Evolutionary conservation across 2,329 filamentous ascomycete genomes (phyloP).

Genomic region (Akanthomyces lecanii): DNA sequence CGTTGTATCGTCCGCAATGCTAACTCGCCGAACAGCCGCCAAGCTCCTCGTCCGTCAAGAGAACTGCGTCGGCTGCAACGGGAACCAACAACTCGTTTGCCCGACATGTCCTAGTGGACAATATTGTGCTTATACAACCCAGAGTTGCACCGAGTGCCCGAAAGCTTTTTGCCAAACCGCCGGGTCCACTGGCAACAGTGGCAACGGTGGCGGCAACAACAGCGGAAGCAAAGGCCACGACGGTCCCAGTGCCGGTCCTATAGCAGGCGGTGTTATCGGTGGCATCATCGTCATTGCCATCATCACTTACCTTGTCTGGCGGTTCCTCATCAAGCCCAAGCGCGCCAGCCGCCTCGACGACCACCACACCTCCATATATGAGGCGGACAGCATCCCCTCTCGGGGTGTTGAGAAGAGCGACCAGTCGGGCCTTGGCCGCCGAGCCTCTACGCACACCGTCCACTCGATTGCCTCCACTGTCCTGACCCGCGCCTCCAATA

Average conservation of each 20-base stretch:
- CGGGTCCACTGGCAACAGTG: constrained; percentile 22
- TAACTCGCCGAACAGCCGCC: constrained; percentile 8
- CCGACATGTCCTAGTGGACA: constrained; percentile 41
- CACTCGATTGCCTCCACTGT: constrained; percentile 93
- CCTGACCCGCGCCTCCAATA: constrained; percentile 92
- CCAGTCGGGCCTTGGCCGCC: constrained; percentile 40
- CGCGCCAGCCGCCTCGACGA: constrained; percentile 49
- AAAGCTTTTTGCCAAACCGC: constrained; percentile 42
- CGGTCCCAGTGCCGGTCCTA: constrained; percentile 72
- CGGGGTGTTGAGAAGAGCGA: constrained; percentile 45
- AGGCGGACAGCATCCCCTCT: constrained; percentile 48
- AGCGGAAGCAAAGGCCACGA: constrained; percentile 33
- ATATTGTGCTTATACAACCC: constrained; percentile 42
- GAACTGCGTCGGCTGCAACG: constrained; percentile 45
- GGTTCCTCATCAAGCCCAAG: constrained; percentile 78
- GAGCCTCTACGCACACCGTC: constrained; percentile 79
- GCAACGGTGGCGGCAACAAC: constrained; percentile 27
- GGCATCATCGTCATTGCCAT: constrained; percentile 73
- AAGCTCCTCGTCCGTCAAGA: constrained; percentile 37
- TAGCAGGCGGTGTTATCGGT: constrained; percentile 87
- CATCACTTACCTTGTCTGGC: constrained; percentile 77
- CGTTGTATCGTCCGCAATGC: neutral
- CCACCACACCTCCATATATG: constrained; percentile 45
- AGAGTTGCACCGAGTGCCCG: constrained; percentile 45
- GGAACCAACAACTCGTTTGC: constrained; percentile 38